Conservation (phyloP, 352 stramenopile species). For the Aphanomyces invadans region DNA sequence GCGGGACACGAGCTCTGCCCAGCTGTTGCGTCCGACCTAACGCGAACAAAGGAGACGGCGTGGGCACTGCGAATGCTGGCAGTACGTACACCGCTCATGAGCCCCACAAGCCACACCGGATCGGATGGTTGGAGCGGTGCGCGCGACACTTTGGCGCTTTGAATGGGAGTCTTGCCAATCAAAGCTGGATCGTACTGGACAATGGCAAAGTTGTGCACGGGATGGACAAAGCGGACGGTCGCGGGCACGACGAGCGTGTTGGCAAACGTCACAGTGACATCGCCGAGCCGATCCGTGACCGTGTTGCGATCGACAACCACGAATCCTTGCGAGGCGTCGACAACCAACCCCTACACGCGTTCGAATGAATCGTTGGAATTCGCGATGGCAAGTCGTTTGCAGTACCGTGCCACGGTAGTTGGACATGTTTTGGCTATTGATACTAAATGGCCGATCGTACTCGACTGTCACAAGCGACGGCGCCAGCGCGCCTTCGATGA, state of each 20-base stretch:
- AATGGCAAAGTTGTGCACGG: slow-evolving; percentile 90
- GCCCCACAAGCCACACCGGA: slow-evolving; percentile 75
- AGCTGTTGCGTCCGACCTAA: slow-evolving; percentile 51
- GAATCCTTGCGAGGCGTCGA: slow-evolving; percentile 78
- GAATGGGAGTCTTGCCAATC: slow-evolving; percentile 73
- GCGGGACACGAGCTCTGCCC: slow-evolving; percentile 75
- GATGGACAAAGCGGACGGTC: slow-evolving; percentile 87
- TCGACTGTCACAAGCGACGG: slow-evolving; percentile 80
- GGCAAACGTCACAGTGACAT: slow-evolving; percentile 86
- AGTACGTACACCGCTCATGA: slow-evolving; percentile 62
- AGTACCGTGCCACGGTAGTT: slow-evolving; percentile 73
- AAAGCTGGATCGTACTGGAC: slow-evolving; percentile 86
- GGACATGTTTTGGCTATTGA: slow-evolving; percentile 77
- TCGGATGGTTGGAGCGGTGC: slow-evolving; percentile 58
- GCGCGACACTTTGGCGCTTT: slow-evolving; percentile 63
- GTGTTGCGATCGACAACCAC: slow-evolving; percentile 91
- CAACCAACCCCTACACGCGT: slow-evolving; percentile 59
- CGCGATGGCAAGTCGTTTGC: too few species aligned
- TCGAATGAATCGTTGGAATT: too few species aligned
- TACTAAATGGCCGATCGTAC: slow-evolving; percentile 78
- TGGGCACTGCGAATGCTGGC: neutral
- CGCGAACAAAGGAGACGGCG: neutral
- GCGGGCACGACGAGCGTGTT: slow-evolving; percentile 84
- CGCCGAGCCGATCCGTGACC: slow-evolving; percentile 79
- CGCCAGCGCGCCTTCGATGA: slow-evolving; percentile 69